phyloP scores from a whole-genome alignment of 1,139 yeast species.

The Zygosaccharomyces sapae region DNA sequence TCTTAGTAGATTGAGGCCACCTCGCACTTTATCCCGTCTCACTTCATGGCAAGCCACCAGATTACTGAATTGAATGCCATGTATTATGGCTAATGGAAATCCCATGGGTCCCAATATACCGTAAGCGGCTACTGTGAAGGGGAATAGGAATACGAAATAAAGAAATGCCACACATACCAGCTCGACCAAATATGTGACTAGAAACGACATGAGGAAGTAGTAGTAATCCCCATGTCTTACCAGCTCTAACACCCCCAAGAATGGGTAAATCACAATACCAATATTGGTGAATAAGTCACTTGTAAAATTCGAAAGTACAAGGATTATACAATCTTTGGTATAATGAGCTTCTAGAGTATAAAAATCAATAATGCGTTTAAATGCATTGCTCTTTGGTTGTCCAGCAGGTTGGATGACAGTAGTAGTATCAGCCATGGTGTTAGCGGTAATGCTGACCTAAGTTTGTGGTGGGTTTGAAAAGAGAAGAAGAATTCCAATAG shows the following conservation, averaged over 20 bases:
- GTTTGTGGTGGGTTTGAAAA: too few species aligned
- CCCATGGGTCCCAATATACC: constrained; percentile 12
- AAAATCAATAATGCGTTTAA: background rate
- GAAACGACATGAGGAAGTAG: constrained; percentile 6
- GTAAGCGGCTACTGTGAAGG: constrained; percentile 8
- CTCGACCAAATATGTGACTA: constrained; percentile 7
- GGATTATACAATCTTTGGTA: background rate
- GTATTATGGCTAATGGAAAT: constrained; percentile 9
- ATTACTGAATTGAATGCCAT: constrained; percentile 10
- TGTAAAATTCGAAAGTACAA: constrained; percentile 3
- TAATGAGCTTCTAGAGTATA: background rate
- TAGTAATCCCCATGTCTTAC: constrained; percentile 7
- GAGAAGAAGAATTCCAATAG: too few species aligned
- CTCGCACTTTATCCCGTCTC: constrained; percentile 4
- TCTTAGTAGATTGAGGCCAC: constrained; percentile 6
- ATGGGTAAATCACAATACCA: constrained; percentile 6
- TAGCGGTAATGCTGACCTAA: too few species aligned
- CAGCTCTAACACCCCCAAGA: constrained; percentile 9
- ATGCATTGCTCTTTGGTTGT: background rate
- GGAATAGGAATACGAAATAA: constrained; percentile 10
- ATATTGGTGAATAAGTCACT: constrained; percentile 5
- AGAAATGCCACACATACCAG: constrained; percentile 4
- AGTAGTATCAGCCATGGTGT: background rate
- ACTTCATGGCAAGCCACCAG: constrained; percentile 12
- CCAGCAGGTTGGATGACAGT: background rate